These are phyloP conservation scores for Gyrodon lividus DNA, from an alignment of 768 basidiomycete species.

Conservation along the genomic window DNA sequence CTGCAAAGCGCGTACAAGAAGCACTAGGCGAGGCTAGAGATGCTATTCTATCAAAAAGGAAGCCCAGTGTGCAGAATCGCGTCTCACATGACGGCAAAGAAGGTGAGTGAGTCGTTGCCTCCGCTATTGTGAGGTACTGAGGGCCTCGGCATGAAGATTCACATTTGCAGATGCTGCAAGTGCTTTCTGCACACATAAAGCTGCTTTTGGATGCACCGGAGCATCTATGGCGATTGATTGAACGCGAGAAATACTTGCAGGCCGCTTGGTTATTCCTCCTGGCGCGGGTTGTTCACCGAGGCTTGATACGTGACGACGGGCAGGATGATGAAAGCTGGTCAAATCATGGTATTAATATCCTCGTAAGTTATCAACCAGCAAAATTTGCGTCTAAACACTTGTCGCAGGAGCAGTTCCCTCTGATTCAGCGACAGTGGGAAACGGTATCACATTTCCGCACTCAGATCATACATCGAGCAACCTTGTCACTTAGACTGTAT, in stretches of 20 bases:
- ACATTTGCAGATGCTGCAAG: conserved; percentile 66
- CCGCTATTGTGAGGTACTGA: not conserved
- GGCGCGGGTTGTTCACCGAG: conserved; percentile 79
- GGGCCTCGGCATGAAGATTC: conserved; percentile 43
- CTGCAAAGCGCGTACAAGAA: conserved; percentile 61
- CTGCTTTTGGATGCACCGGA: conserved; percentile 91
- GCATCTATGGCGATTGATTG: conserved; percentile 85
- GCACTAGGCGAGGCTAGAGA: conserved; percentile 63
- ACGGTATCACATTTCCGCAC: conserved; percentile 80
- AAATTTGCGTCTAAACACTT: not conserved
- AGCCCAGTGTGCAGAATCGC: conserved; percentile 43
- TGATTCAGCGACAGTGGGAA: conserved; percentile 94
- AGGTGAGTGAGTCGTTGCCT: conserved; percentile 35
- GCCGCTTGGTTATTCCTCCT: conserved; percentile 89
- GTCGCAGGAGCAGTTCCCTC: conserved; percentile 76
- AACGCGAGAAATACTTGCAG: conserved; percentile 72
- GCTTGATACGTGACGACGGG: conserved; percentile 61
- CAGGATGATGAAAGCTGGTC: conserved; percentile 63
- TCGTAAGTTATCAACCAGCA: conserved; percentile 40
- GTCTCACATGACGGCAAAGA: conserved; percentile 38
- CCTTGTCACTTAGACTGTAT: conserved; percentile 67
- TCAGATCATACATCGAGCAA: conserved; percentile 89
- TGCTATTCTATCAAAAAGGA: conserved; percentile 48
- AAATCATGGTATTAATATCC: conserved; percentile 58
- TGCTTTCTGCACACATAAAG: conserved; percentile 86